phyloP scores from a whole-genome alignment of 148 eudicot species.

The Camellia lanceoleosa region DNA sequence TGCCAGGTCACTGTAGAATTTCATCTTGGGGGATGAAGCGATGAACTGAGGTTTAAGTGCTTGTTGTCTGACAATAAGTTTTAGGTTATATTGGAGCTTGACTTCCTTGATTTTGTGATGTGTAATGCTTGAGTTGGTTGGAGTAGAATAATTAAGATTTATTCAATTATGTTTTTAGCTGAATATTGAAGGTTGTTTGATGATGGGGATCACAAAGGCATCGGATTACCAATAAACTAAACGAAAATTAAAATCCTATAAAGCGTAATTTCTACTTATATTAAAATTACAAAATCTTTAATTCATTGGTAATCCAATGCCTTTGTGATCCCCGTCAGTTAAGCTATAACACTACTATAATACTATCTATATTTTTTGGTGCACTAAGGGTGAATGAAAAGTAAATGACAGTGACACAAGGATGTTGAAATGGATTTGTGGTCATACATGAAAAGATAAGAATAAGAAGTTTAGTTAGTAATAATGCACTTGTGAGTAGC shows the following conservation, averaged over 20 bases:
- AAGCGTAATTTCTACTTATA: no score
- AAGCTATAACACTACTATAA: not conserved
- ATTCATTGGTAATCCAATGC: no score
- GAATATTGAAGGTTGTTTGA: not conserved
- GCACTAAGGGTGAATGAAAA: no score
- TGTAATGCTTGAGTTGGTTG: not conserved
- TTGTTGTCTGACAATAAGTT: not conserved
- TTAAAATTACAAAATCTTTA: no score
- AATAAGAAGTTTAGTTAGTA: not conserved
- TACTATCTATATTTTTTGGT: no score
- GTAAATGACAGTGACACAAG: no score
- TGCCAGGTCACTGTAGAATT: not conserved
- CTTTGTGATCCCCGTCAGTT: not conserved
- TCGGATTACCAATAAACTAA: no score
- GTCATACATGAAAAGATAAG: not conserved
- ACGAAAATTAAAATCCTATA: no score
- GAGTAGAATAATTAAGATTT: not conserved
- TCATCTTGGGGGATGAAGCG: not conserved
- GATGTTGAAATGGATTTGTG: not conserved
- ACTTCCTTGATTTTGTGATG: not conserved
- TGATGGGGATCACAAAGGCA: no score
- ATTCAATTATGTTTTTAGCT: not conserved
- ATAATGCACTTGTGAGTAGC: not conserved
- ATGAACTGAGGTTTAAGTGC: not conserved
- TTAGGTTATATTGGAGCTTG: not conserved